Evolutionary conservation across 108 stramenopile species (phyloP), one percentile per base, ranked within the genome.

Genomic region (Nitzschia sp.): DNA sequence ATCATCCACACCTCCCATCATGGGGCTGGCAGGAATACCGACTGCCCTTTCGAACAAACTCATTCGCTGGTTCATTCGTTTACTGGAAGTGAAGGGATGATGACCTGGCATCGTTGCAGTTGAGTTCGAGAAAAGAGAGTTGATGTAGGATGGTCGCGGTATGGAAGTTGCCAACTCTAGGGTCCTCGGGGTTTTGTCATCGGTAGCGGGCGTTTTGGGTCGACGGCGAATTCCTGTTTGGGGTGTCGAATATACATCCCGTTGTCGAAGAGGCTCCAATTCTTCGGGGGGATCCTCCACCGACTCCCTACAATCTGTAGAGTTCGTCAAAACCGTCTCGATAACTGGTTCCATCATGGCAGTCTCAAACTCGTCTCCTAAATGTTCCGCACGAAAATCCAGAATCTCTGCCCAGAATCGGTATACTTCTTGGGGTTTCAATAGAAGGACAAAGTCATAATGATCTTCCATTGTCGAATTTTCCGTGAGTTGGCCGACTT

Each of bases 371-470:
- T 81, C 81, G n/a, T 74, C 63, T 55, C 86, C 84, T 21, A 88
- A 53, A 13, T 81, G 63, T 68, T 94, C 93, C 32, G 63, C 79
- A 58, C 88, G 83, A 68, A 95, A 95, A 71, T 95, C 91, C 48
- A 95, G 77, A 50, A 88, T 63, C n/a, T 77, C 72, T 9, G 90
- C 85, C 88, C 90, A 92, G 68, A 78, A 89, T 0, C 79, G 75
- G 53, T 95, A 95, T 0, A 79, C 88, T 27, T 86, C 83, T 59
- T 89, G 82, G 5, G 91, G 87, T 25, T 73, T 78, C 45, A 95
- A 64, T 35, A 95, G 75, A n/a, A 95, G 58, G 4, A 70, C 87
- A 69, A 92, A 95, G 47, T 95, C 94, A 71, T 77, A 90, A 53
- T 87, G 85, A 59, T 92, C 59, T 34, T 82, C 76, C 22, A 55